Percentiles rank a stretch among this genome's conserved stretches.
Conservation (phyloP, 1,139 yeast genomes). For the Candida glucosophila region DNA sequence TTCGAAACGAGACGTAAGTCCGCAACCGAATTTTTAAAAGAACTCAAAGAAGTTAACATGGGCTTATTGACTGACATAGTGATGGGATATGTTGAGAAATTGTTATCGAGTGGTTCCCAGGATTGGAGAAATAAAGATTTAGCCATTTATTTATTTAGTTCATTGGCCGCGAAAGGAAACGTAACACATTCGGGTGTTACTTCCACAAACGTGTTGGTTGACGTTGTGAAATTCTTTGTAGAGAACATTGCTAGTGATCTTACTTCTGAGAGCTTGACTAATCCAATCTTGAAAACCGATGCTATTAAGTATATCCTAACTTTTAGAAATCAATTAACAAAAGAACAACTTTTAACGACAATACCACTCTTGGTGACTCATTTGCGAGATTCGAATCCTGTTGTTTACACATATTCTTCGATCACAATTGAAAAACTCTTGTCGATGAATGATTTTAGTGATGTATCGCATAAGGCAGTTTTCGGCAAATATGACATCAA, state of each 20-base stretch:
- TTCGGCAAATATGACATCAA: constrained; percentile 66
- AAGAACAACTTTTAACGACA: constrained; percentile 69
- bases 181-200: constrained; percentile 84
- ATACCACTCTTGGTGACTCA: constrained; percentile 75
- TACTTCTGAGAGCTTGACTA: constrained; percentile 37
- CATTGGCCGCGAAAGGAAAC: constrained; percentile 86
- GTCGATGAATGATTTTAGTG: constrained; percentile 56
- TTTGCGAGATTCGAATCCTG: constrained; percentile 55
- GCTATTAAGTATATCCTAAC: constrained; percentile 86
- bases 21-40: constrained; percentile 83
- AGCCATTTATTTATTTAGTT: constrained; percentile 76
- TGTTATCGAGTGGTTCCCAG: constrained; percentile 45
- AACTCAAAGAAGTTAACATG: constrained; percentile 74
- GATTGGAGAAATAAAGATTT: constrained; percentile 83
- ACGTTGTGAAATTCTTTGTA: constrained; percentile 79
- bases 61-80: constrained; percentile 66
- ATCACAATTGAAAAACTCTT: constrained; percentile 85
- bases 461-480: constrained; percentile 38
- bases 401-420: constrained; percentile 88
- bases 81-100: constrained; percentile 65
- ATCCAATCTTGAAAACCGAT: constrained; percentile 79
- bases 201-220: constrained; percentile 73
- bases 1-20: constrained; percentile 87
- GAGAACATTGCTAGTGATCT: constrained; percentile 78
- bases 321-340: constrained; percentile 88